phyloP scores from a whole-genome alignment of 441 rosid genomes.

The Kokia cookei region DNA sequence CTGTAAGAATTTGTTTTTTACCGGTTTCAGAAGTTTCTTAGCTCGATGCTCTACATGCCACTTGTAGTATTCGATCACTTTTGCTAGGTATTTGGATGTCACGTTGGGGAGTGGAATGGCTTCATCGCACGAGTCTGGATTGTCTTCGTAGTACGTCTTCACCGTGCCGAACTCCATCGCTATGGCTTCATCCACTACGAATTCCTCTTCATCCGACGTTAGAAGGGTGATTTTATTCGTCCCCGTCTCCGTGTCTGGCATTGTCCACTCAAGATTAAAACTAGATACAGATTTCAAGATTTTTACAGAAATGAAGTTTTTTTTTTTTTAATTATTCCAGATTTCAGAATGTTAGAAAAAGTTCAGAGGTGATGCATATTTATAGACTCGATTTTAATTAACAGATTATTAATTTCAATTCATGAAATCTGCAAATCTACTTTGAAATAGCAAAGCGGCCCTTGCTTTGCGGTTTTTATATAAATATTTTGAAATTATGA shows the following conservation, averaged over 20 bases:
- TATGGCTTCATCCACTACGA: slow-evolving; percentile 11
- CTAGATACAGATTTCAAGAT: too few species aligned
- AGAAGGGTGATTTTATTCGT: slow-evolving; percentile 3
- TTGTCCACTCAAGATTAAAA: too few species aligned
- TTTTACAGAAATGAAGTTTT: too few species aligned
- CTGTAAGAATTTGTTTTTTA: not conserved
- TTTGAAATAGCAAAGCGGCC: too few species aligned
- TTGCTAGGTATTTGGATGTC: not conserved
- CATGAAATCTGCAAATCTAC: not conserved
- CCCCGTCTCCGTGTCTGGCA: not conserved
- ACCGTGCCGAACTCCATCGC: slow-evolving; percentile 10
- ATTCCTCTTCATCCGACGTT: slow-evolving; percentile 1
- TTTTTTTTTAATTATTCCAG: not conserved
- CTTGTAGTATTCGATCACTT: slow-evolving; percentile 11
- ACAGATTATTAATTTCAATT: not conserved
- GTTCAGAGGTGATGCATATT: not conserved
- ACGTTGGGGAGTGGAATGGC: slow-evolving; percentile 16
- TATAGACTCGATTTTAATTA: not conserved
- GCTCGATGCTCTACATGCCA: not conserved
- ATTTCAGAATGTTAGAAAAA: not conserved
- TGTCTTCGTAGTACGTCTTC: slow-evolving; percentile 9
- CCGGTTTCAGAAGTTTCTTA: not conserved
- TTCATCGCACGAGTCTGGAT: not conserved
- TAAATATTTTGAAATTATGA: too few species aligned
- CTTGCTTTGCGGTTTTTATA: too few species aligned